Conservation (phyloP, 2,329 filamentous ascomycete genomes). For the Diaporthe sp. region DNA sequence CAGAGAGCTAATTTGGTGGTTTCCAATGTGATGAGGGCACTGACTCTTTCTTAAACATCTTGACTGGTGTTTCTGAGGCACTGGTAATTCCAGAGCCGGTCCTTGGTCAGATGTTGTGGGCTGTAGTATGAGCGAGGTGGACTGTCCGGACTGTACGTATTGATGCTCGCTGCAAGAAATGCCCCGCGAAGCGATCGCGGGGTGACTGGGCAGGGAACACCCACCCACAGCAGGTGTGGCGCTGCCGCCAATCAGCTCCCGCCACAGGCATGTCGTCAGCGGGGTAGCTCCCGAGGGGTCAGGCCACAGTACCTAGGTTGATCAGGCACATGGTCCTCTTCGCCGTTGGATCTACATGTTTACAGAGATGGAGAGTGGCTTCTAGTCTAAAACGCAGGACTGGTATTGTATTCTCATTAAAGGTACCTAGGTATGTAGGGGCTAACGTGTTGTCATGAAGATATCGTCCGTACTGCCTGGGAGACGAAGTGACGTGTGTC, state of each 20-base stretch:
- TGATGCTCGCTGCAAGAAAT: conserved; percentile 33
- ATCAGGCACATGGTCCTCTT: neutral
- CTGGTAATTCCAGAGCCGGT: neutral
- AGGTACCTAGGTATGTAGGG: conserved; percentile 4
- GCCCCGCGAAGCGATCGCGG: conserved; percentile 48
- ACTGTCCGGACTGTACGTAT: neutral
- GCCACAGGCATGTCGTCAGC: conserved; percentile 37
- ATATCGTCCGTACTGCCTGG: neutral
- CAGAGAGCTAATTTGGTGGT: neutral
- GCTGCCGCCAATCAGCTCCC: conserved; percentile 24
- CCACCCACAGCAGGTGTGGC: conserved; percentile 12
- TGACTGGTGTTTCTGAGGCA: conserved; percentile 48
- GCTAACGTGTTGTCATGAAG: neutral
- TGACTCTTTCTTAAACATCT: conserved; percentile 96
- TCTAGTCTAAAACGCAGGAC: neutral
- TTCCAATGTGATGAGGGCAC: conserved; percentile 46
- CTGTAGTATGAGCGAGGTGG: neutral
- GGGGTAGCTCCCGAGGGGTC: conserved; percentile 12
- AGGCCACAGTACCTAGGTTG: neutral
- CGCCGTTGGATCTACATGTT: neutral
- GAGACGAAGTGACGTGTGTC: neutral
- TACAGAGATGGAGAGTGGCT: neutral
- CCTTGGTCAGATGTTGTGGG: neutral
- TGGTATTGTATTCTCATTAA: conserved; percentile 31
- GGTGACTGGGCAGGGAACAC: conserved; percentile 40